phyloP scores from a whole-genome alignment of 1,139 yeast species.

The Taiozyma onychis region DNA sequence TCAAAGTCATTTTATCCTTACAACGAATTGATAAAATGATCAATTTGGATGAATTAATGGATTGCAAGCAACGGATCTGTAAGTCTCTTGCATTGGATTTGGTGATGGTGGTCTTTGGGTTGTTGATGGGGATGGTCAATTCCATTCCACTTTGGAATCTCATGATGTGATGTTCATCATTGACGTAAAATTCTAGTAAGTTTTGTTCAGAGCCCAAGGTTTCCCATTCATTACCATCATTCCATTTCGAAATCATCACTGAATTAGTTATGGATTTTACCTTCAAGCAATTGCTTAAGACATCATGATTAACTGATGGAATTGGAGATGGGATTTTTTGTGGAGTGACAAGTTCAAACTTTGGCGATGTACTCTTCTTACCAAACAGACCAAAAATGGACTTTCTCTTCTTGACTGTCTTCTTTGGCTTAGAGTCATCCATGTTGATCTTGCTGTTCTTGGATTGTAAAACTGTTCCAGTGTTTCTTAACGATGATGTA shows the following conservation, averaged over 20 bases:
- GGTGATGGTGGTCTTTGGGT: conserved; percentile 4
- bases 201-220: conserved; percentile 12
- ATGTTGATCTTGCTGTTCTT: not conserved
- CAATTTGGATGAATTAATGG: conserved; percentile 6
- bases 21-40: conserved; percentile 19
- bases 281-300: conserved; percentile 6
- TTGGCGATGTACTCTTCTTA: conserved; percentile 14
- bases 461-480: not conserved
- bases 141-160: conserved; percentile 3
- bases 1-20: conserved; percentile 11
- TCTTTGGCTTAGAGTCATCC: conserved; percentile 2
- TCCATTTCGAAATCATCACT: conserved; percentile 18
- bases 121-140: conserved; percentile 1
- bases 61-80: conserved; percentile 16
- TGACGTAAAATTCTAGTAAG: conserved; percentile 7
- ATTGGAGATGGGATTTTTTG: conserved; percentile 3
- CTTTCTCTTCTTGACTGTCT: conserved; percentile 21
- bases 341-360: conserved; percentile 19
- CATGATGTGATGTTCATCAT: conserved; percentile 1
- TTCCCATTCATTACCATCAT: conserved; percentile 16
- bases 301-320: not conserved
- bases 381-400: conserved; percentile 27
- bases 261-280: conserved; percentile 5
- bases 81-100: conserved; percentile 18
- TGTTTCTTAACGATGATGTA: not conserved